Conservation (phyloP, 2,329 filamentous ascomycete species). For the Ophidiomyces ophidiicola region DNA sequence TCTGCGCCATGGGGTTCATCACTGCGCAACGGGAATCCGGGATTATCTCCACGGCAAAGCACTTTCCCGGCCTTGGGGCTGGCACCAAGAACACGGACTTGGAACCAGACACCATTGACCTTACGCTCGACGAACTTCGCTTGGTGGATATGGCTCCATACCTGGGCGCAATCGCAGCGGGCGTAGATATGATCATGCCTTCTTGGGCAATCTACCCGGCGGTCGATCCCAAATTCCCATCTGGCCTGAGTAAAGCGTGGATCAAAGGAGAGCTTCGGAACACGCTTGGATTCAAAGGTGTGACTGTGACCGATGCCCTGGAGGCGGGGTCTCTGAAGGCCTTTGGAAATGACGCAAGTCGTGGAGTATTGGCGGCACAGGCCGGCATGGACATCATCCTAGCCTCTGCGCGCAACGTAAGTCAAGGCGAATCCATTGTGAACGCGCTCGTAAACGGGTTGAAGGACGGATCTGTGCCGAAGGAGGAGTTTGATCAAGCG, state of each 20-base stretch:
- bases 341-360: constrained; percentile 19
- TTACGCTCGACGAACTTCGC: constrained; percentile 17
- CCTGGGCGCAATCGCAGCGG: constrained; percentile 16
- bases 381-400: constrained; percentile 26
- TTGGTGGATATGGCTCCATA: constrained; percentile 21
- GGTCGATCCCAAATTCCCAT: constrained; percentile 21
- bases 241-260: constrained; percentile 22
- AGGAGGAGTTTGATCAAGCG: constrained; percentile 4
- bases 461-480: not conserved
- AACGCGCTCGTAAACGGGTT: constrained; percentile 15
- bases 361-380: constrained; percentile 19
- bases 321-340: constrained; percentile 21
- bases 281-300: constrained; percentile 21
- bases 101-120: constrained; percentile 20
- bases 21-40: constrained; percentile 17
- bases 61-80: constrained; percentile 24
- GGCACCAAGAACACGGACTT: constrained; percentile 22
- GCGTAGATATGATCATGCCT: constrained; percentile 23
- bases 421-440: constrained; percentile 21
- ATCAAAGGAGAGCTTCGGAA: constrained; percentile 20
- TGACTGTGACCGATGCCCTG: constrained; percentile 24
- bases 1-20: constrained; percentile 19
- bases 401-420: constrained; percentile 20
- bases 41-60: constrained; percentile 22
- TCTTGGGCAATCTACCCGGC: constrained; percentile 25